Evolutionary conservation across 495 filamentous ascomycete species (phyloP), one percentile per base, ranked within the genome.

Genomic region (Penicillium macrosclerotiorum): DNA sequence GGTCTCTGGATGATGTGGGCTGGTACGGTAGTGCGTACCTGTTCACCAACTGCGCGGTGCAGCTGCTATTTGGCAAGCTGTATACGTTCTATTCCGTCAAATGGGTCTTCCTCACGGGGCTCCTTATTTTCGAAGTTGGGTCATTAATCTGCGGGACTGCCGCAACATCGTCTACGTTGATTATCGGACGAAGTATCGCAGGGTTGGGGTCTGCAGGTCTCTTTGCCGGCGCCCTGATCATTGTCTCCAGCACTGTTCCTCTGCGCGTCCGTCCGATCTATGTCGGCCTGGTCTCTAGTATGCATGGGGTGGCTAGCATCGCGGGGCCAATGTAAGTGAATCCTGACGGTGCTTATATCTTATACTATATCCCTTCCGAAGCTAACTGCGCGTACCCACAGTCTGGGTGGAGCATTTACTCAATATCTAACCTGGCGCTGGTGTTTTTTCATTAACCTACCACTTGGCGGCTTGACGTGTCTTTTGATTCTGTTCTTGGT

Each of bases 361-460:
- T n/a, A n/a, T n/a, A n/a, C n/a, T n/a, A n/a, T n/a, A n/a, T n/a
- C n/a, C n/a, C n/a, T n/a, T n/a, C n/a, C n/a, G n/a, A n/a, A n/a
- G n/a, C n/a, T n/a, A n/a, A n/a, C n/a, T n/a, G n/a, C n/a, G n/a
- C n/a, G n/a, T n/a, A n/a, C n/a, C n/a, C n/a, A n/a, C n/a, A n/a
- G n/a, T 0, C 58, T 82, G 1, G 79, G 79, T 11, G 79, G 79
- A 5, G 71, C 64, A 5, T 78, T 83, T 36, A 80, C 76, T 0
- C 65, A 75, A 24, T 64, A 75, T 13, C 63, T 80, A 3, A 77
- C 77, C 1, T 93, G 88, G 89, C 68, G 88, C 34, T 91, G 86
- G 85, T 92, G 86, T 54, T 90, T 92, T 63, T 89, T 78, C 60
- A 85, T 86, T 63, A 89, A 89, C 41, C 63, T 86, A 12, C 82